Conservation (phyloP, 805 yeast genomes). For the Komagataella kurtzmanii region DNA sequence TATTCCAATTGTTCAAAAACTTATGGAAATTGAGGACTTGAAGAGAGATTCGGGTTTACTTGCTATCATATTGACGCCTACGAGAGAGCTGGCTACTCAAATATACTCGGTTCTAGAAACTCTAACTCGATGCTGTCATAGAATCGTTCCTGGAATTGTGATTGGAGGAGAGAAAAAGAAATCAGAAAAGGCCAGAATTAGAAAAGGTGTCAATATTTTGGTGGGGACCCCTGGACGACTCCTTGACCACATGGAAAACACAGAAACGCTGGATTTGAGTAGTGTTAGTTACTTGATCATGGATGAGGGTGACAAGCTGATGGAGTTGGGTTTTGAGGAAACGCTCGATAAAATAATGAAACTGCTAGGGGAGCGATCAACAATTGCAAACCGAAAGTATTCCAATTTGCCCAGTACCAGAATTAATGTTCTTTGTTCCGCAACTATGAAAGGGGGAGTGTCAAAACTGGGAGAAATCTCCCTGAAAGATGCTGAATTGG, state of each 20-base stretch:
- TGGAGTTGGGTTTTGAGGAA: constrained; percentile 95
- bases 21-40: constrained; percentile 41
- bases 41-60: constrained; percentile 69
- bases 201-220: constrained; percentile 93
- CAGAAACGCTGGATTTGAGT: constrained; percentile 57
- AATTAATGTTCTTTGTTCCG: constrained; percentile 81
- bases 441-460: constrained; percentile 78
- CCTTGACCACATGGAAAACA: constrained; percentile 88
- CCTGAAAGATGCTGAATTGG: constrained; percentile 59
- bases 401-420: constrained; percentile 56
- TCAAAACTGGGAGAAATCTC: constrained; percentile 71
- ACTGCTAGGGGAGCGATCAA: constrained; percentile 33
- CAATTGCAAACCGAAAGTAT: constrained; percentile 25
- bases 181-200: constrained; percentile 85
- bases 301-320: constrained; percentile 94
- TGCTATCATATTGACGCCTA: constrained; percentile 84
- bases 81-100: constrained; percentile 89
- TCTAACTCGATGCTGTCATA: constrained; percentile 63
- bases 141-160: constrained; percentile 89
- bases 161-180: constrained; percentile 98
- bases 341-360: constrained; percentile 67
- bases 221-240: constrained; percentile 97
- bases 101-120: constrained; percentile 71
- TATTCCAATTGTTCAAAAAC: constrained; percentile 66
- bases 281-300: constrained; percentile 77